Percentiles rank a stretch among this genome's conserved stretches.
These are phyloP conservation scores for Periglandula ipomoeae DNA, from an alignment of 2,329 filamentous ascomycete species.

Conservation along the genomic window DNA sequence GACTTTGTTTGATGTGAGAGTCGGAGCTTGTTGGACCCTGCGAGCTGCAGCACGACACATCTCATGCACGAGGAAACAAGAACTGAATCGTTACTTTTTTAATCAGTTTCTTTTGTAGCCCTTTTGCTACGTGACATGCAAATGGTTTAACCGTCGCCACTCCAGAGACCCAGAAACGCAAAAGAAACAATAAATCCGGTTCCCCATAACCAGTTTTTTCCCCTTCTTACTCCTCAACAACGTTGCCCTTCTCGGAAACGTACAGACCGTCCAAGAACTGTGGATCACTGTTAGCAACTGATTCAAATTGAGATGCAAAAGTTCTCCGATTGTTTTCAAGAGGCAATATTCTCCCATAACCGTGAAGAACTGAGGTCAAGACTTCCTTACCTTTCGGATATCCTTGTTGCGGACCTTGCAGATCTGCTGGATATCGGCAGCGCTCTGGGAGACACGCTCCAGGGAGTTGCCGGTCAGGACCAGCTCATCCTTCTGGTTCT, in stretches of 20 bases:
- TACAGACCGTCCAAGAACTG: constrained; percentile 99
- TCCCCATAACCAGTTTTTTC: constrained; percentile 23
- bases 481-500: constrained; percentile 96
- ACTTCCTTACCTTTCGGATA: constrained; percentile 81
- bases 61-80: constrained; percentile 5
- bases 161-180: constrained; percentile 54
- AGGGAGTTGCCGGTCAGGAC: constrained; percentile 88
- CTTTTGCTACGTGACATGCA: constrained; percentile 51
- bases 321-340: too few relatives aligned
- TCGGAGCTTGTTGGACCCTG: too few relatives aligned
- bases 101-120: constrained; percentile 31
- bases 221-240: constrained; percentile 55
- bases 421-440: constrained; percentile 98
- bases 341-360: not conserved
- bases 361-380: not conserved
- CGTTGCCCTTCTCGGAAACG: constrained; percentile 97
- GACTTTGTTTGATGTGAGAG: too few relatives aligned
- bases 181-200: constrained; percentile 38
- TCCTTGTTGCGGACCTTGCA: constrained; percentile 99
- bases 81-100: constrained; percentile 29
- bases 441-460: constrained; percentile 94
- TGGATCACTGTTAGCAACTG: constrained; percentile 14
- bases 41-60: not conserved
- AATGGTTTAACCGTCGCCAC: constrained; percentile 51
- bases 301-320: not conserved